Evolutionary conservation across 2,329 filamentous ascomycete genomes (phyloP).

Genomic region (Penicillium sp.): DNA sequence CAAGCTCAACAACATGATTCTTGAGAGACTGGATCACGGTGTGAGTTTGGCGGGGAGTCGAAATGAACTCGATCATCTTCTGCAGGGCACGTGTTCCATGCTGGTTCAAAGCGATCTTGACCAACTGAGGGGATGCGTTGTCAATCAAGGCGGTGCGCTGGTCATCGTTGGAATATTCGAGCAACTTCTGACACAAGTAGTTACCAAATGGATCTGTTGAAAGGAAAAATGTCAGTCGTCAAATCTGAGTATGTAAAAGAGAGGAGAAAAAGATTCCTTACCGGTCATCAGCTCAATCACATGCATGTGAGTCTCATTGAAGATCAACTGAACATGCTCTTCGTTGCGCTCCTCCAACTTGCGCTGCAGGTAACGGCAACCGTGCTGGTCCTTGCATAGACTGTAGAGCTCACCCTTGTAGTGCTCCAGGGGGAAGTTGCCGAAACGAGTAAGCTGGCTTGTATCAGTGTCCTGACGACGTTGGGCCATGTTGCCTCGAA

Average conservation of each 20-base stretch:
- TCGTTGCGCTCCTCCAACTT: constrained; percentile 89
- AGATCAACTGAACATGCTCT: constrained; percentile 88
- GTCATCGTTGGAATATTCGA: constrained; percentile 93
- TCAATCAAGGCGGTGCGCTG: constrained; percentile 91
- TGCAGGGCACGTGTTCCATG: constrained; percentile 95
- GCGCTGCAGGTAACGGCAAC: constrained; percentile 94
- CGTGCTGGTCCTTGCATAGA: constrained; percentile 96
- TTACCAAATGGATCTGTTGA: constrained; percentile 87
- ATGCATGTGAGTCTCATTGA: constrained; percentile 87
- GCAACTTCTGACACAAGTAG: constrained; percentile 97
- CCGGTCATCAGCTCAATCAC: constrained; percentile 95
- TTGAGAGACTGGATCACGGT: constrained; percentile 85
- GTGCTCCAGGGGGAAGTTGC: constrained; percentile 78
- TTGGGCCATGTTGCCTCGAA: constrained; percentile 70
- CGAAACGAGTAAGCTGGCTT: constrained; percentile 73
- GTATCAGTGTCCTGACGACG: constrained; percentile 55
- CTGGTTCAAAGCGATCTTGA: constrained; percentile 92
- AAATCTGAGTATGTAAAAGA: neutral
- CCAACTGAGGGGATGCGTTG: constrained; percentile 84
- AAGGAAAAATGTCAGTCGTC: constrained; percentile 23
- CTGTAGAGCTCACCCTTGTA: constrained; percentile 82
- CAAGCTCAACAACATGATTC: constrained; percentile 85
- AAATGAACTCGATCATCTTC: constrained; percentile 99
- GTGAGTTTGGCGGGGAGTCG: constrained; percentile 78
- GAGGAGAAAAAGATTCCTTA: constrained; percentile 29